These are phyloP conservation scores for Epichloe glyceriae DNA, from an alignment of 2,329 filamentous ascomycete species.

Conservation along the genomic window DNA sequence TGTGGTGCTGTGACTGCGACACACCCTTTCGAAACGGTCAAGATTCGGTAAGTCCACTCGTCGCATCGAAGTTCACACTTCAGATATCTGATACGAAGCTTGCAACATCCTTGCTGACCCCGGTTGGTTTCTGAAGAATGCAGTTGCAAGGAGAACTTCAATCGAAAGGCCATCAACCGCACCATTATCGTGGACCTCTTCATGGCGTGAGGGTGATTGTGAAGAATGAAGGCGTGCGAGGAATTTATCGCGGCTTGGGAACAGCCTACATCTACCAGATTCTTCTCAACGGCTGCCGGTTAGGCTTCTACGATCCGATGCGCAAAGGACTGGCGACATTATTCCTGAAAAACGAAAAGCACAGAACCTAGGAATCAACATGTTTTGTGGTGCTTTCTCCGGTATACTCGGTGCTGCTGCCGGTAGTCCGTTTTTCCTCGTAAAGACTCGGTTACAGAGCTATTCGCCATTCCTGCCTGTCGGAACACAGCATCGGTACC, in stretches of 20 bases:
- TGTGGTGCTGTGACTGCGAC: conserved; percentile 96
- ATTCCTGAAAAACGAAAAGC: conserved; percentile 58
- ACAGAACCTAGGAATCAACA: conserved; percentile 82
- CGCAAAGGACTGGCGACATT: conserved; percentile 56
- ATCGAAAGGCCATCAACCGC: conserved; percentile 68
- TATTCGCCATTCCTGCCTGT: conserved; percentile 87
- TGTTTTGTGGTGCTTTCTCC: conserved; percentile 80
- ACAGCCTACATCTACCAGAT: conserved; percentile 95
- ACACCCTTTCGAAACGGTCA: conserved; percentile 96
- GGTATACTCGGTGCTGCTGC: conserved; percentile 86
- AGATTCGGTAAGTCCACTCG: conserved; percentile 61
- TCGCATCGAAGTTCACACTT: neutral
- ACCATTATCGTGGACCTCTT: conserved; percentile 80
- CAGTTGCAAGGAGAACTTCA: conserved; percentile 95
- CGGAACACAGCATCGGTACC: conserved; percentile 91
- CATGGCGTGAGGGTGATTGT: conserved; percentile 86
- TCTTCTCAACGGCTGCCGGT: conserved; percentile 85
- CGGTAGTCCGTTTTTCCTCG: conserved; percentile 91
- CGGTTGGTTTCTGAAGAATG: conserved; percentile 42
- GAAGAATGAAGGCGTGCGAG: conserved; percentile 74
- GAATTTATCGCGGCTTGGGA: conserved; percentile 78
- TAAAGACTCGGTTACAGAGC: conserved; percentile 92
- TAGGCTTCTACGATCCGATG: conserved; percentile 96
- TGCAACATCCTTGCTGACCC: neutral
- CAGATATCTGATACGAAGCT: neutral